These are phyloP conservation scores for Thecaphora frezii DNA, from an alignment of 1,284 basidiomycete species.

Conservation along the genomic window DNA sequence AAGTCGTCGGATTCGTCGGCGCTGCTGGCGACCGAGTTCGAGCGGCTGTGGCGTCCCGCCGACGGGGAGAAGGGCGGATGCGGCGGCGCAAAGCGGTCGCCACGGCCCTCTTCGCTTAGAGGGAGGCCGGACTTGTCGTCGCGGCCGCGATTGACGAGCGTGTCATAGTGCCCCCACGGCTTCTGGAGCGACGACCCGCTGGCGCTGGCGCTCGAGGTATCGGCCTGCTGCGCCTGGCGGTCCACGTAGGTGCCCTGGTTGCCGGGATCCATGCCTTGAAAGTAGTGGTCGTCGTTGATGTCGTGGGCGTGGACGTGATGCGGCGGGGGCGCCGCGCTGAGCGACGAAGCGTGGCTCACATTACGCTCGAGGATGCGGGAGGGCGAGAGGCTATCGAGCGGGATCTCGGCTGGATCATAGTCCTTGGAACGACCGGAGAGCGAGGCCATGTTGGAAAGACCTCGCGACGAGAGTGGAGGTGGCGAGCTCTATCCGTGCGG, in stretches of 20 bases:
- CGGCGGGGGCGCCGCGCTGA: conserved; percentile 22
- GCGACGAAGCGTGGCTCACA: conserved; percentile 9
- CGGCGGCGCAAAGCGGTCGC: conserved; percentile 23
- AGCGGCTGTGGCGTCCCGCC: conserved; percentile 16
- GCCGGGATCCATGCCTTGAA: conserved; percentile 31
- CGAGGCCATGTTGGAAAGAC: conserved; percentile 40
- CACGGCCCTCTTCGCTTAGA: neutral
- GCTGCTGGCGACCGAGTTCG: conserved; percentile 34
- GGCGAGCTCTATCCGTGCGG: too few species aligned
- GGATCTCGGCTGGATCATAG: conserved; percentile 34
- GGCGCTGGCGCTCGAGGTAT: conserved; percentile 19
- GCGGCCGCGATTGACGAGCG: conserved; percentile 26
- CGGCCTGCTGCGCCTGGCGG: conserved; percentile 2
- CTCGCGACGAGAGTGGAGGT: too few species aligned
- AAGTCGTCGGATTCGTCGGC: conserved; percentile 54
- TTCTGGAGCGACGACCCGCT: conserved; percentile 9
- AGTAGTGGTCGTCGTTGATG: conserved; percentile 29
- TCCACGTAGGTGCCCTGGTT: conserved; percentile 17
- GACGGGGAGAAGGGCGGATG: conserved; percentile 26
- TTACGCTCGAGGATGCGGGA: conserved; percentile 7
- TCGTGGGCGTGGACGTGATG: conserved; percentile 38
- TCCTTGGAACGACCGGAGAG: conserved; percentile 29
- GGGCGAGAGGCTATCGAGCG: conserved; percentile 21
- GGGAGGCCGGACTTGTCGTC: conserved; percentile 21
- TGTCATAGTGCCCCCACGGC: conserved; percentile 28